Evolutionary conservation across 2,329 filamentous ascomycete species (phyloP).

Genomic region (Pyrenophora tritici-repentis): DNA sequence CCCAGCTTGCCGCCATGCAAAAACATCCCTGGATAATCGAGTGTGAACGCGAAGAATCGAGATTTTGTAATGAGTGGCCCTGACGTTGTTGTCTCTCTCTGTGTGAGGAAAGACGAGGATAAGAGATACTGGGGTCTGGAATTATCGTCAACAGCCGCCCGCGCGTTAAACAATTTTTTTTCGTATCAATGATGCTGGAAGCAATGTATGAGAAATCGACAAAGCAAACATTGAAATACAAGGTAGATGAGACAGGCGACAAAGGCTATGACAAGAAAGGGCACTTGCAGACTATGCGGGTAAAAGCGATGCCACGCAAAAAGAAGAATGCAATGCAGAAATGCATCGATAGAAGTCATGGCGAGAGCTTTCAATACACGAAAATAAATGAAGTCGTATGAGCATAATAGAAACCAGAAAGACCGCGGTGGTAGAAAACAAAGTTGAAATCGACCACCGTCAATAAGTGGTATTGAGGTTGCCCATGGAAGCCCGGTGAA

Average conservation of each 20-base stretch:
- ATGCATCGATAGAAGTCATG: too few species aligned
- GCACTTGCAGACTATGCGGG: neutral
- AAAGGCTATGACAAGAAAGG: neutral
- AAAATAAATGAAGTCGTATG: too few species aligned
- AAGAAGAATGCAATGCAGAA: too few species aligned
- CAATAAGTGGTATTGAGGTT: slow-evolving; percentile 21
- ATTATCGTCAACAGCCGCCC: neutral
- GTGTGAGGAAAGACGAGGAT: neutral
- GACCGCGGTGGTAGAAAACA: neutral
- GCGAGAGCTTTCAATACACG: too few species aligned
- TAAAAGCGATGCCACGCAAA: neutral
- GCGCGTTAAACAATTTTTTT: neutral
- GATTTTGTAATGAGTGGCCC: slow-evolving; percentile 23
- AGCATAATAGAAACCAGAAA: too few species aligned
- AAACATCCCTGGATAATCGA: neutral
- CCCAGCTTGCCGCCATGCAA: neutral
- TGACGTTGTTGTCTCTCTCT: slow-evolving; percentile 17
- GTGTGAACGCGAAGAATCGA: slow-evolving; percentile 1
- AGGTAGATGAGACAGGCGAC: neutral
- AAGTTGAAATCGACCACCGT: slow-evolving; percentile 5
- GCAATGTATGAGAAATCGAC: neutral
- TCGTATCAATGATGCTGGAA: neutral
- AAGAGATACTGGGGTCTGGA: neutral
- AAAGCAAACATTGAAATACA: neutral
- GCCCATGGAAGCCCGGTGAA: slow-evolving; percentile 21